Conservation (phyloP, 768 basidiomycete genomes). For the Postia placenta region DNA sequence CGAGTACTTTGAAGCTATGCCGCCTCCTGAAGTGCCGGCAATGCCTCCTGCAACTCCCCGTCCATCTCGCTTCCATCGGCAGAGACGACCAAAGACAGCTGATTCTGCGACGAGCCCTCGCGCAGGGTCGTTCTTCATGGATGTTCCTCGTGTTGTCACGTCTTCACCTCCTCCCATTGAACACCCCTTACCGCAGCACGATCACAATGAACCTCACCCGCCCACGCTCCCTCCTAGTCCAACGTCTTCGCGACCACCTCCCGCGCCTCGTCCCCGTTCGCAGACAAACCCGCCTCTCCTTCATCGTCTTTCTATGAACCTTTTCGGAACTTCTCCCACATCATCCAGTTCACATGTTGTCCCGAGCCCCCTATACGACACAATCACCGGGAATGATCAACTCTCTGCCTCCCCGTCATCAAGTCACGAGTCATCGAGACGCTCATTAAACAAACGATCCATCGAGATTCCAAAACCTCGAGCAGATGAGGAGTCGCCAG, state of each 20-base stretch:
- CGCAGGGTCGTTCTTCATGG: conserved; percentile 12
- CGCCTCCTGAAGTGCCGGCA: conserved; percentile 7
- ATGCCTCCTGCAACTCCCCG: conserved; percentile 6
- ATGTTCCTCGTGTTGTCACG: conserved; percentile 8
- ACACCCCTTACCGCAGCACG: conserved; percentile 14
- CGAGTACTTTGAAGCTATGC: conserved; percentile 3
- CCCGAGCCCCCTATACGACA: conserved; percentile 4
- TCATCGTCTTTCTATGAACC: conserved; percentile 62
- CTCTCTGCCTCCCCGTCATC: conserved; percentile 14
- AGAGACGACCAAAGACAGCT: conserved; percentile 21
- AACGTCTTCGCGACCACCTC: conserved; percentile 18
- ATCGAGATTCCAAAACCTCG: conserved; percentile 46
- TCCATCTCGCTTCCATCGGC: conserved; percentile 11
- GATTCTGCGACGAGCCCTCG: conserved; percentile 15
- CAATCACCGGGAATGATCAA: neutral
- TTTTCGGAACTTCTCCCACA: conserved; percentile 46
- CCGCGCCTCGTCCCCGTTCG: conserved; percentile 35
- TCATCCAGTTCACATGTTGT: conserved; percentile 18
- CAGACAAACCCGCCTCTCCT: conserved; percentile 66
- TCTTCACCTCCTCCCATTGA: conserved; percentile 15
- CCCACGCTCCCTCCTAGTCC: conserved; percentile 8
- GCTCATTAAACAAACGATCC: conserved; percentile 38
- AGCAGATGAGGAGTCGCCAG: conserved; percentile 58
- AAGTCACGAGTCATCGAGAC: conserved; percentile 35
- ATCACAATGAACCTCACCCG: conserved; percentile 10